phyloP scores from a whole-genome alignment of 2,329 filamentous ascomycete species.

The Aureobasidium sp. region DNA sequence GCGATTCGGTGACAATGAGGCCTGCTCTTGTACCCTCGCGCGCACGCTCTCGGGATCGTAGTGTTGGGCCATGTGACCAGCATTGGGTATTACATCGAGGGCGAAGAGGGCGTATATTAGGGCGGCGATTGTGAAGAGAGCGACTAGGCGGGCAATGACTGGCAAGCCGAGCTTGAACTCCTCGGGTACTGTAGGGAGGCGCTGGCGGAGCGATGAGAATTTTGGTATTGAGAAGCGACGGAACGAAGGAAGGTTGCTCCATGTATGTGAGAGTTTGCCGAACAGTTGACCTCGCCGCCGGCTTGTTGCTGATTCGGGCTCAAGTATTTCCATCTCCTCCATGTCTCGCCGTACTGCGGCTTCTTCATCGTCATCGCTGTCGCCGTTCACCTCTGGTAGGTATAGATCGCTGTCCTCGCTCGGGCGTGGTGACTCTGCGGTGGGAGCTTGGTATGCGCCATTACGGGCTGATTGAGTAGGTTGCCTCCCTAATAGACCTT shows the following conservation, averaged over 20 bases:
- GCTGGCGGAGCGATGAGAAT: conserved; percentile 12
- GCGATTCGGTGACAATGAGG: conserved; percentile 49
- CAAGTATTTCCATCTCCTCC: conserved; percentile 81
- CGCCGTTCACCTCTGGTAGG: conserved; percentile 46
- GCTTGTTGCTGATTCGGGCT: conserved; percentile 33
- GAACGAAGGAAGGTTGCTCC: conserved; percentile 43
- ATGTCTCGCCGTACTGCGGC: conserved; percentile 66
- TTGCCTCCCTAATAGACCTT: conserved; percentile 55
- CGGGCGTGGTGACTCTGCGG: conserved; percentile 69
- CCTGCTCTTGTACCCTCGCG: conserved; percentile 61
- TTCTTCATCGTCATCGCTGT: conserved; percentile 43
- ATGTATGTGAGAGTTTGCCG: conserved; percentile 46
- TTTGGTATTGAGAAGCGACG: conserved; percentile 32
- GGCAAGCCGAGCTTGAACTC: conserved; percentile 49
- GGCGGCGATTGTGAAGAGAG: conserved; percentile 63
- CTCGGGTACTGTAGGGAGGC: conserved; percentile 36
- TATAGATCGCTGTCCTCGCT: conserved; percentile 45
- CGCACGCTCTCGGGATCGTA: conserved; percentile 81
- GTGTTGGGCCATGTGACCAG: conserved; percentile 56
- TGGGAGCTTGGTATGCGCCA: conserved; percentile 66
- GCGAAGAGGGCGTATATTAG: conserved; percentile 80
- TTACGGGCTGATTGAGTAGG: conserved; percentile 19
- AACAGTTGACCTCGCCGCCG: conserved; percentile 31
- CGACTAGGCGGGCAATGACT: conserved; percentile 64
- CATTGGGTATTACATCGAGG: conserved; percentile 69